phyloP scores from a whole-genome alignment of 495 filamentous ascomycete species.

The Neurospora pannonica region DNA sequence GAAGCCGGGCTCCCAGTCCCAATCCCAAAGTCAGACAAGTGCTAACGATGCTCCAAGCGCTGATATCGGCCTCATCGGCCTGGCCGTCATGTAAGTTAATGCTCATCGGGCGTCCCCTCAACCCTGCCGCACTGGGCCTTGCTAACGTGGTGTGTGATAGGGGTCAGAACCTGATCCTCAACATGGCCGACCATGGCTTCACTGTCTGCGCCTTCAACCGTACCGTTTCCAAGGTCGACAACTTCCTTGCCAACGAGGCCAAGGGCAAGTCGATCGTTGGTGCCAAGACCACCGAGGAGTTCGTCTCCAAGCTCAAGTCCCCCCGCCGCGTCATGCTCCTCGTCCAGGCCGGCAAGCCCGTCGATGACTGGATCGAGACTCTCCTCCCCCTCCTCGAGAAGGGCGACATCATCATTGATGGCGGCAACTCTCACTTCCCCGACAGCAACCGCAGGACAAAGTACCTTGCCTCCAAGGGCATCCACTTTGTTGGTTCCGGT shows the following conservation, averaged over 20 bases:
- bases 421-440: conserved; percentile 98
- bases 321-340: conserved; percentile 95
- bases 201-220: conserved; percentile 96
- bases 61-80: conserved; percentile 98
- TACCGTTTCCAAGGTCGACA: conserved; percentile 93
- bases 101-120: conserved; percentile 3
- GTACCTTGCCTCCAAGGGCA: conserved; percentile 75
- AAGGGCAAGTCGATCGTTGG: conserved; percentile 92
- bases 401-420: conserved; percentile 98
- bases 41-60: conserved; percentile 46
- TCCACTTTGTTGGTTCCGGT: conserved; percentile 94
- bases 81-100: conserved; percentile 81
- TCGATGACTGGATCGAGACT: conserved; percentile 96
- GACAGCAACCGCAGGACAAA: conserved; percentile 93
- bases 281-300: conserved; percentile 88
- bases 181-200: conserved; percentile 93
- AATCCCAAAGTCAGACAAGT: conserved; percentile 24
- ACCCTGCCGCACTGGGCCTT: background rate
- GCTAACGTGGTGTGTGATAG: conserved; percentile 19
- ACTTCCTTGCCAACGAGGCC: conserved; percentile 87
- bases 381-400: conserved; percentile 81
- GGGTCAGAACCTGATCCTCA: conserved; percentile 93
- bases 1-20: conserved; percentile 26
- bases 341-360: conserved; percentile 94
- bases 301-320: conserved; percentile 89